Conservation (phyloP, 2,329 filamentous ascomycete species). For the Scolecobasidium constrictum region DNA sequence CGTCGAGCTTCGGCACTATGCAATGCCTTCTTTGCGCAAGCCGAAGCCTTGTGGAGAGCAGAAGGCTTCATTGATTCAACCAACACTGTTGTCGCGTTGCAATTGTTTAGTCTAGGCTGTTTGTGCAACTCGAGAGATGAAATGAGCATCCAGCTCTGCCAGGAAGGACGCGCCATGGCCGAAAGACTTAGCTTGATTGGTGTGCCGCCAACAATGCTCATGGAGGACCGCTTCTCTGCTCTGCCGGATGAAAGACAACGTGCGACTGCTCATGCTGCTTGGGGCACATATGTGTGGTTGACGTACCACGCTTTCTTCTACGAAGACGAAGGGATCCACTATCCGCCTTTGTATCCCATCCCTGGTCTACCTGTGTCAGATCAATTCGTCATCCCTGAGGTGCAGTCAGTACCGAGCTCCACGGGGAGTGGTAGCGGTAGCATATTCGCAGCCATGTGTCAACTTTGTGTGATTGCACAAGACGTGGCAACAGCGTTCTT, state of each 20-base stretch:
- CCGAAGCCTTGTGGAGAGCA: not conserved
- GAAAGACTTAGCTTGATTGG: not conserved
- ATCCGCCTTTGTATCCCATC: not conserved
- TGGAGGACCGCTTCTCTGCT: not conserved
- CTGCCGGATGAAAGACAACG: not conserved
- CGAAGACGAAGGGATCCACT: not conserved
- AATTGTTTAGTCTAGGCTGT: not conserved
- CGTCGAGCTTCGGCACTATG: not conserved
- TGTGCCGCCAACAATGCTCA: not conserved
- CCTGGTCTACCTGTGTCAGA: not conserved
- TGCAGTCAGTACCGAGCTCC: not conserved
- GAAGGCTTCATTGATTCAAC: not conserved
- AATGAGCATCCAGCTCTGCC: not conserved
- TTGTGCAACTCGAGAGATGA: not conserved
- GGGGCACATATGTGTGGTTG: not conserved
- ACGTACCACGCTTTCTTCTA: not conserved
- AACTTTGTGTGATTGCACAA: not conserved
- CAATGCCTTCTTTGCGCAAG: not conserved
- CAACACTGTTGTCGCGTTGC: not conserved
- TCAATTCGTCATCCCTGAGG: not conserved
- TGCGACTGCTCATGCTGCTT: not conserved
- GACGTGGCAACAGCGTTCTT: not conserved
- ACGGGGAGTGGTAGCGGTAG: too few species aligned
- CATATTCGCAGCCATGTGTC: not conserved
- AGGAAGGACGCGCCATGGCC: not conserved